Percentiles rank a stretch among this genome's conserved stretches.
Evolutionary conservation across 495 filamentous ascomycete genomes (phyloP).

Genomic region (Chaetomidium leptoderma): DNA sequence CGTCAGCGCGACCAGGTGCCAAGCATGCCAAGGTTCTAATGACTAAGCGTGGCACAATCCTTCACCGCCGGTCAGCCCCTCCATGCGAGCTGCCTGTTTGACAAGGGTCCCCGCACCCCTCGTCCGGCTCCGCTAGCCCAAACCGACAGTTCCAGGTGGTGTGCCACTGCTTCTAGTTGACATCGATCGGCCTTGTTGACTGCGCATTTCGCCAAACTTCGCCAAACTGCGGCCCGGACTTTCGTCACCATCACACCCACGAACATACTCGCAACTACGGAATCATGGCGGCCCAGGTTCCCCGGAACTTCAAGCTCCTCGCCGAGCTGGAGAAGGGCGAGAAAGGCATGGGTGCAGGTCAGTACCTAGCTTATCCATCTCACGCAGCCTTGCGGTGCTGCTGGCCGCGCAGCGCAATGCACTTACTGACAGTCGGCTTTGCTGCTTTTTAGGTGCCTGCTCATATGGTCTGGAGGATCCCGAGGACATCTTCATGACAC

Average conservation of each 20-base stretch:
- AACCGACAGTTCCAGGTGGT: background rate
- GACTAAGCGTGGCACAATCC: constrained; percentile 24
- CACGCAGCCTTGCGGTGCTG: background rate
- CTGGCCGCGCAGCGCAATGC: background rate
- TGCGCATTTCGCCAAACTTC: constrained; percentile 1
- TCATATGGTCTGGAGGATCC: constrained; percentile 94
- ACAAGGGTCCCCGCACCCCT: constrained; percentile 18
- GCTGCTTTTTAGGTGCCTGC: constrained; percentile 67
- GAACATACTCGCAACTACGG: background rate
- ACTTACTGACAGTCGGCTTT: background rate
- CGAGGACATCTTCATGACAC: constrained; percentile 93
- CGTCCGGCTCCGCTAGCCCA: background rate
- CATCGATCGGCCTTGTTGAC: background rate
- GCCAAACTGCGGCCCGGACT: background rate
- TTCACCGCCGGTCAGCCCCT: constrained; percentile 24
- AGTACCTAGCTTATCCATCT: constrained; percentile 9
- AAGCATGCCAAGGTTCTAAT: constrained; percentile 13
- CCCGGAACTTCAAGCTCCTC: constrained; percentile 90
- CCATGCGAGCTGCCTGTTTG: constrained; percentile 7
- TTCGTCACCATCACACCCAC: background rate
- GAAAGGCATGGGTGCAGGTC: constrained; percentile 93
- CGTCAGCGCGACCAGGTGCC: background rate
- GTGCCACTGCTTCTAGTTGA: background rate
- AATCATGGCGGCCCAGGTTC: constrained; percentile 68
- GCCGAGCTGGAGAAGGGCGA: constrained; percentile 99